phyloP scores from a whole-genome alignment of 306 rosid genomes.

The Arachis hypogaea region DNA sequence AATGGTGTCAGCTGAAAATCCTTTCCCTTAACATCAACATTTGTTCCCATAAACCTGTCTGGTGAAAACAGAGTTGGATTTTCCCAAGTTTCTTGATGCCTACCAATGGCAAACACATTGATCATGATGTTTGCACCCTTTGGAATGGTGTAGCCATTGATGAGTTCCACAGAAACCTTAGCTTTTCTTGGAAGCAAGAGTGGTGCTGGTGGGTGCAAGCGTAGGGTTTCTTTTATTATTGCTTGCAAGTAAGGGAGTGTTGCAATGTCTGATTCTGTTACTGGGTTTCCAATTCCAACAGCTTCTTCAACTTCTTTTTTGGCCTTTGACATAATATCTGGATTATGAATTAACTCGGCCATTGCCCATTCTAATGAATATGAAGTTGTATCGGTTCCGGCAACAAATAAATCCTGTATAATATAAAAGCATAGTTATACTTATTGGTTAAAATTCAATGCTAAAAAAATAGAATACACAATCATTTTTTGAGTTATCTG shows the following conservation, averaged over 20 bases:
- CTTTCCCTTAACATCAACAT: neutral
- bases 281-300: neutral
- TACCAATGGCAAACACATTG: conserved; percentile 3
- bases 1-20: conserved; percentile 12
- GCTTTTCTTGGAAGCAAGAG: conserved; percentile 4
- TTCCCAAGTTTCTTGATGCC: neutral
- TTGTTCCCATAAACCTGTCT: conserved; percentile 11
- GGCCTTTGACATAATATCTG: neutral
- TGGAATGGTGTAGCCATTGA: conserved; percentile 19
- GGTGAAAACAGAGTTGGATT: neutral
- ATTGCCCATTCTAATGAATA: conserved; percentile 3
- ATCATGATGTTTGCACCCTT: neutral
- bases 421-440: neutral
- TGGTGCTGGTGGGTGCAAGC: neutral
- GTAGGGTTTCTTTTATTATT: neutral
- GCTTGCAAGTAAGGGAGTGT: neutral
- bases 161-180: neutral
- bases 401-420: neutral
- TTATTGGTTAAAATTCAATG: neutral
- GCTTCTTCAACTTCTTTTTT: neutral
- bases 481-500: too few species aligned
- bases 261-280: neutral
- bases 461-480: too few species aligned
- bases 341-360: neutral
- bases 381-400: neutral